phyloP scores from a whole-genome alignment of 345 rosid species.

The Jatropha curcas region DNA sequence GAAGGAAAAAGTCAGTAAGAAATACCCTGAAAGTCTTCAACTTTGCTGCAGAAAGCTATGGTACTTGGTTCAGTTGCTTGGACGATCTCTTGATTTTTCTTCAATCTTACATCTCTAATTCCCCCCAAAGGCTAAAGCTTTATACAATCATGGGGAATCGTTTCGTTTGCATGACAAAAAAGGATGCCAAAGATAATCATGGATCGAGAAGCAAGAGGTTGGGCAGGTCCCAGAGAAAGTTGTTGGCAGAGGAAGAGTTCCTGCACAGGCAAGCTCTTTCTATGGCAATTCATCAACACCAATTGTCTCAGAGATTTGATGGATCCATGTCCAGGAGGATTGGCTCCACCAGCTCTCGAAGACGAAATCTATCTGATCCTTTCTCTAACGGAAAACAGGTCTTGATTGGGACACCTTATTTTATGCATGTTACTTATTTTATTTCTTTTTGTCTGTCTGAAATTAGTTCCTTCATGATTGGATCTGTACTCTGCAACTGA shows the following conservation, averaged over 20 bases:
- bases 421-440: background rate
- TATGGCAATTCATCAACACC: slow-evolving; percentile 89
- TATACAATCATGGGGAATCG: slow-evolving; percentile 71
- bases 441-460: background rate
- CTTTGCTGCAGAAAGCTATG: background rate
- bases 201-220: slow-evolving; percentile 81
- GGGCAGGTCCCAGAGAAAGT: slow-evolving; percentile 83
- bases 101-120: background rate
- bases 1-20: too few species aligned
- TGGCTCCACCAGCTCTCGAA: slow-evolving; percentile 77
- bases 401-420: too few species aligned
- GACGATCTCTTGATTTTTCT: slow-evolving; percentile 2
- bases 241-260: slow-evolving; percentile 80
- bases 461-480: slow-evolving; percentile 15
- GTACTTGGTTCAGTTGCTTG: background rate
- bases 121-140: background rate
- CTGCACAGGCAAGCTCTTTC: slow-evolving; percentile 91
- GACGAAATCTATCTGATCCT: slow-evolving; percentile 64
- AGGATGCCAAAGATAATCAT: slow-evolving; percentile 43
- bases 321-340: slow-evolving; percentile 97
- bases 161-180: slow-evolving; percentile 71
- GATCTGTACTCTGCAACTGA: slow-evolving; percentile 37
- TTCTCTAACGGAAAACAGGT: slow-evolving; percentile 79
- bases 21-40: background rate
- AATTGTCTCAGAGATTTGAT: slow-evolving; percentile 86